Evolutionary conservation across 352 stramenopile genomes (phyloP).

Genomic region (Thalassiosira delicatula): DNA sequence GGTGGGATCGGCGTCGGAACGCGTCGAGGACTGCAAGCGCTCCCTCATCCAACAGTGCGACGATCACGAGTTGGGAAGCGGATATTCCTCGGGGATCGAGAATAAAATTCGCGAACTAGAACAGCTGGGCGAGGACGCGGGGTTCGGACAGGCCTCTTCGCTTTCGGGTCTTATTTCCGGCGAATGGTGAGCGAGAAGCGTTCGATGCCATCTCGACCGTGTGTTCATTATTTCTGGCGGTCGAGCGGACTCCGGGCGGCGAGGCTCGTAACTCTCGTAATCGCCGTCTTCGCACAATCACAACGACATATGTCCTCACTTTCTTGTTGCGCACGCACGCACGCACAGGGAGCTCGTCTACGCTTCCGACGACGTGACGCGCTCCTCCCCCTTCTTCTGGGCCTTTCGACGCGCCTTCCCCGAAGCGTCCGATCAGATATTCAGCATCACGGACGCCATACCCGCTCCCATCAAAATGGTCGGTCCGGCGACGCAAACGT

Average conservation of each 20-base stretch:
- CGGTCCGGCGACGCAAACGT: conserved; percentile 76
- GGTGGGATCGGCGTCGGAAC: conserved; percentile 17
- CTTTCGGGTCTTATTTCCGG: conserved; percentile 71
- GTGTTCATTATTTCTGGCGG: too few species aligned
- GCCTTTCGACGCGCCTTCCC: conserved; percentile 79
- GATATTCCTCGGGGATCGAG: conserved; percentile 18
- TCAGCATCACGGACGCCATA: conserved; percentile 80
- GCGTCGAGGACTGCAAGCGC: conserved; percentile 39
- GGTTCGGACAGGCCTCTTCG: conserved; percentile 74
- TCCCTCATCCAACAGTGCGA: conserved; percentile 34
- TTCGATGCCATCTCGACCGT: too few species aligned
- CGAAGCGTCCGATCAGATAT: conserved; percentile 81
- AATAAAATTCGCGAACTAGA: conserved; percentile 36
- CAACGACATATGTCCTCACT: too few species aligned
- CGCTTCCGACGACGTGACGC: conserved; percentile 75
- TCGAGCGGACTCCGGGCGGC: too few species aligned
- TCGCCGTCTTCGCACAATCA: too few species aligned
- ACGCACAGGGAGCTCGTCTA: conserved; percentile 79
- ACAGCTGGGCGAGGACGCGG: conserved; percentile 40
- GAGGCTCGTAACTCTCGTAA: too few species aligned
- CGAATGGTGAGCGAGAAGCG: conserved; percentile 79
- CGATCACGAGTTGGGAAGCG: conserved; percentile 18
- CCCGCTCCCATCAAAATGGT: conserved; percentile 79
- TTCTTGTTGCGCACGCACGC: too few species aligned
- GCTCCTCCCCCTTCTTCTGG: conserved; percentile 84